These are phyloP conservation scores for Paramecium biaurelia DNA, from an alignment of 73 alveolate species.

Conservation along the genomic window DNA sequence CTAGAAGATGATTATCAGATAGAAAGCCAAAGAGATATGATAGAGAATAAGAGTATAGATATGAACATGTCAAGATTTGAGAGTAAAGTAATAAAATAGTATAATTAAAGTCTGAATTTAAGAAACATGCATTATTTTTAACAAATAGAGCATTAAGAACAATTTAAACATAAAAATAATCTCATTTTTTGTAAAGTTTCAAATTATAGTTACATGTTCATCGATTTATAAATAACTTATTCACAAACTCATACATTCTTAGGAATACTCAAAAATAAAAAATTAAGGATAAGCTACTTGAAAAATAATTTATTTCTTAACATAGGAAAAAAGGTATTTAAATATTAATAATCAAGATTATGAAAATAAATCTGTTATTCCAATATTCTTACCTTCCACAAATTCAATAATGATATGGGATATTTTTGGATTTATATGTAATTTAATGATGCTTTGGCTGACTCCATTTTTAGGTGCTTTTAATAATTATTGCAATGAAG, in stretches of 20 bases:
- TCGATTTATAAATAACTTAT: not conserved
- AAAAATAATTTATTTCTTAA: not conserved
- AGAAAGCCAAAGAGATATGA: not conserved
- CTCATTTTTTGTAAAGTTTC: not conserved
- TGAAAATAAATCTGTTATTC: not conserved
- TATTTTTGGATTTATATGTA: not conserved
- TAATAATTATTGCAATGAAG: not conserved
- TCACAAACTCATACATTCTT: not conserved
- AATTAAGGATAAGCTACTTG: not conserved
- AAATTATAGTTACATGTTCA: not conserved
- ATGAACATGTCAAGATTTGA: not conserved
- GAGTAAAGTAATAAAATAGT: not conserved
- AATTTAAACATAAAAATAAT: not conserved
- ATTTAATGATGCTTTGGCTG: not conserved
- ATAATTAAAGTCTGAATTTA: not conserved
- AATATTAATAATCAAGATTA: not conserved
- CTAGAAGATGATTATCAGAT: not conserved
- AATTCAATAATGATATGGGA: not conserved
- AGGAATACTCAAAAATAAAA: not conserved
- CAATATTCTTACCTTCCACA: not conserved
- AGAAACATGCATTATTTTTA: not conserved
- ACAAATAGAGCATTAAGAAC: not conserved
- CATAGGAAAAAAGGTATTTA: not conserved
- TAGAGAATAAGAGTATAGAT: not conserved
- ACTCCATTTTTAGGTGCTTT: not conserved